Evolutionary conservation across 495 filamentous ascomycete genomes (phyloP), one percentile per base, ranked within the genome.

Genomic region (Aspergillus indologenus): DNA sequence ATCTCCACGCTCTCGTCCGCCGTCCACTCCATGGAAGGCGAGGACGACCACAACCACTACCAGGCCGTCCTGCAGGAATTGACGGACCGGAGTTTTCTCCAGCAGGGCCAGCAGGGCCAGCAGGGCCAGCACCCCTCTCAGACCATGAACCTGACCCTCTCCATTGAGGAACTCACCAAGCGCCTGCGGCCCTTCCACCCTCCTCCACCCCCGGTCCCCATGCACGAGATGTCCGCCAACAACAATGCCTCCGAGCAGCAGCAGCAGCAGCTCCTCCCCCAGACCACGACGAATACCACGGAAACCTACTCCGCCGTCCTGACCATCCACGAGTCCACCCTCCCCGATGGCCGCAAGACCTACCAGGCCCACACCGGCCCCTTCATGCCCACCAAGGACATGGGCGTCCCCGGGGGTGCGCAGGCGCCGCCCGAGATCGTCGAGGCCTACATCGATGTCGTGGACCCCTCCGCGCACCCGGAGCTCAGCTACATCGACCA

Each of bases 1-100:
- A 86, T 93, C 56, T 83, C 88, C 65, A 94, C 90, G 26, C 78
- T 96, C 14, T 86, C 88, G 4, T 81, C 83, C 50, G 83, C 89
- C 29, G 85, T 92, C 43, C 74, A 90, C 61, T 79, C 82, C 50
- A 82, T 96, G 51, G 91, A 94, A 40, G 34, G 6, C 6, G 34
- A 15, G 12, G 34, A 40, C 12, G 34, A 40, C 12, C 34, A 8
- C 34, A 7, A 40, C 6, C 34, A 40, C 34, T 40, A 40, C 34
- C 34, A 40, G 5, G 12, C 5, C 12, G 34, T 40, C 5, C 12
- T 40, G 34, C 34, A 40, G 34, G 34, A 40, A 15, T 11, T 40
- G 34, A 40, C 34, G 5, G 12, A 40, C 6, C 5, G 34, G 34
- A 40, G 26, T 9, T 3, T 40, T 4, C 5, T 9, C 5, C 34